Base-by-base conservation (phyloP, 140 eudicot species). In the Ambrosia hybrid region DNA sequence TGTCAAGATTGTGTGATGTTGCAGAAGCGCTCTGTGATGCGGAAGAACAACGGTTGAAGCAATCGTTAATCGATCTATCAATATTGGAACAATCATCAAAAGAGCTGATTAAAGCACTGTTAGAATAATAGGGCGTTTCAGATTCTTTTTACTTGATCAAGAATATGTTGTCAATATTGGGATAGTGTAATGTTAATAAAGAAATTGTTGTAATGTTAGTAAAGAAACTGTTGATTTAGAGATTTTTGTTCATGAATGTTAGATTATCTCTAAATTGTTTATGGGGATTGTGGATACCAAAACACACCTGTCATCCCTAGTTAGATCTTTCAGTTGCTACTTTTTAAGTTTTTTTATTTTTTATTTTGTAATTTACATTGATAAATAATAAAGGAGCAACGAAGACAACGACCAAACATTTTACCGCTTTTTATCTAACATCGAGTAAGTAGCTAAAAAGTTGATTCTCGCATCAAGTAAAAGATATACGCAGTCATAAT, bases 1-100 rank as follows among this genome's bases (percentile, higher is more conserved):
- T 85, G 37, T 73, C 95, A 14, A 76, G 83, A 55, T 82, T 95
- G 14, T 91, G 99, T 66, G 92, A 86, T 53, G 80, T 72, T 74
- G 91, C 90, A 0, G 97, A 95, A 71, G 74, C 89, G 11, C 37
- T 91, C 4, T 86, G 99, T 39, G 57, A 68, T 67, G 85, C 83
- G 4, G 84, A 85, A 56, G 96, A 91, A 59, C 91, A 85, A 63
- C 82, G 79, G 53, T 39, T 79, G 73, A 88, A 65, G 51, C 85
- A 84, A 17, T 66, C 76, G 15, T 67, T 86, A 4, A 38, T 83
- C 4, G 86, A 86, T 73, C 84, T 91, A 51, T 91, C 97, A 1
- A 76, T 91, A 65, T 95, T 97, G 99, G 84, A 71, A 9, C 70
- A 73, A 0, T 86, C 92, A 1, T 92, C 97, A 0, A 65, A 13